Evolutionary conservation across 1,284 basidiomycete genomes (phyloP), one percentile per base, ranked within the genome.

Genomic region (Amylostereum areolatum): DNA sequence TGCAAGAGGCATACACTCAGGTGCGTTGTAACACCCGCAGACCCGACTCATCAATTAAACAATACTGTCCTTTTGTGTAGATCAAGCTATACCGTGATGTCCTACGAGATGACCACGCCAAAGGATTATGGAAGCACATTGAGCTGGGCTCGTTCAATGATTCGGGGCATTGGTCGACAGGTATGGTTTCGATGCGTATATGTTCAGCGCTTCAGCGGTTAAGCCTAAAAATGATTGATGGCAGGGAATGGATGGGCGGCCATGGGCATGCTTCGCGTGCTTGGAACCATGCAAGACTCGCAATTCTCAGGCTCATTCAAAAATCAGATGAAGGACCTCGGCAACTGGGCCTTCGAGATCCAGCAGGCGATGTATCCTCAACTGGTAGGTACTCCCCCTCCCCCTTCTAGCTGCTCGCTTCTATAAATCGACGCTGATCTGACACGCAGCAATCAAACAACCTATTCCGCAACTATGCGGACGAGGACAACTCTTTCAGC

Each of bases 191-290:
- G 28, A 7, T 42, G 5, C 24, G 27, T n/a, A 27, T 31, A 6
- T 10, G 11, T 25, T 37, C 11, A 3, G n/a, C 12, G 18, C 24
- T 3, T 45, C 41, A 7, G 25, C n/a, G 31, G 25, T 29, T 33
- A 12, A 32, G 18, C 29, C 24, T 52, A 29, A 39, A 9, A 32
- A 37, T n/a, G 8, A 25, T 50, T 11, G 35, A 27, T 37, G 2
- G 5, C 45, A 85, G 89, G 92, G 0, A 92, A 93, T 49, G 91
- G 74, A 0, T 94, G 91, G 92, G 91, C 84, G 0, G 83, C 88
- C 0, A 87, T 85, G 3, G 92, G 91, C 0, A 92, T 92, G 77
- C 71, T 89, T 4, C 81, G 90, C n/a, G 89, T 92, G 1, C 70
- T 87, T 1, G 83, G 79, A 0, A 90, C 88, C 4, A 83, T 92